Evolutionary conservation across 768 basidiomycete genomes (phyloP).

Genomic region (Phylloporus arenicola): DNA sequence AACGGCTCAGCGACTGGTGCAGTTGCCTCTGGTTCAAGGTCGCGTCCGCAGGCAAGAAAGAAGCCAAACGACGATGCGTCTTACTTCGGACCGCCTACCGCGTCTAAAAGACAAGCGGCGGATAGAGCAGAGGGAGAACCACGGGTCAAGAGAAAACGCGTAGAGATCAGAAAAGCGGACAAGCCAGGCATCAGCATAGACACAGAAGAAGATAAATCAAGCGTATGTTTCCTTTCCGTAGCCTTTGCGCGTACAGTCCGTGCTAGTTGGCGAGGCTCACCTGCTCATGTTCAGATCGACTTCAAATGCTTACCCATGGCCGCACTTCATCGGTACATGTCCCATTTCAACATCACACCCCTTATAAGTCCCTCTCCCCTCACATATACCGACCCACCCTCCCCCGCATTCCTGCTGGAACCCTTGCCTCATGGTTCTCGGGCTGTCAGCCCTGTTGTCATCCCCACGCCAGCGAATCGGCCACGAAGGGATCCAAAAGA

Average conservation of each 20-base stretch:
- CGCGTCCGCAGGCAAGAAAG: constrained; percentile 58
- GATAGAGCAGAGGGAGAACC: constrained; percentile 74
- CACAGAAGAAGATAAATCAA: constrained; percentile 24
- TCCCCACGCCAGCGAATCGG: constrained; percentile 60
- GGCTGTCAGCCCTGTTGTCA: constrained; percentile 44
- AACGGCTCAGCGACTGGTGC: constrained; percentile 18
- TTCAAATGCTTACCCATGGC: constrained; percentile 64
- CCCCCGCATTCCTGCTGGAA: constrained; percentile 56
- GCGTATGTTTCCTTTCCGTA: constrained; percentile 21
- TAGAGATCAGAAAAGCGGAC: constrained; percentile 39
- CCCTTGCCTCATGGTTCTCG: constrained; percentile 42
- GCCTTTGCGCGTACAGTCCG: background rate
- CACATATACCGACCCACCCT: constrained; percentile 61
- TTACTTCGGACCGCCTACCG: constrained; percentile 58
- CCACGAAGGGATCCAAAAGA: constrained; percentile 67
- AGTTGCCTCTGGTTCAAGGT: constrained; percentile 46
- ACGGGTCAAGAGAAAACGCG: constrained; percentile 66
- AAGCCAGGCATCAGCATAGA: constrained; percentile 37
- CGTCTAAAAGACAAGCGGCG: constrained; percentile 58
- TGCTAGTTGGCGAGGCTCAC: constrained; percentile 8
- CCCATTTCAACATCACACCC: constrained; percentile 68
- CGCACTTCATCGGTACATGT: constrained; percentile 66
- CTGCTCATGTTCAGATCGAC: constrained; percentile 51
- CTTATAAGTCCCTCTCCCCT: constrained; percentile 65
- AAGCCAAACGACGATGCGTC: constrained; percentile 65